Percentiles rank a stretch among this genome's conserved stretches.
phyloP scores from a whole-genome alignment of 2,329 filamentous ascomycete genomes.

The Amauroascus niger region DNA sequence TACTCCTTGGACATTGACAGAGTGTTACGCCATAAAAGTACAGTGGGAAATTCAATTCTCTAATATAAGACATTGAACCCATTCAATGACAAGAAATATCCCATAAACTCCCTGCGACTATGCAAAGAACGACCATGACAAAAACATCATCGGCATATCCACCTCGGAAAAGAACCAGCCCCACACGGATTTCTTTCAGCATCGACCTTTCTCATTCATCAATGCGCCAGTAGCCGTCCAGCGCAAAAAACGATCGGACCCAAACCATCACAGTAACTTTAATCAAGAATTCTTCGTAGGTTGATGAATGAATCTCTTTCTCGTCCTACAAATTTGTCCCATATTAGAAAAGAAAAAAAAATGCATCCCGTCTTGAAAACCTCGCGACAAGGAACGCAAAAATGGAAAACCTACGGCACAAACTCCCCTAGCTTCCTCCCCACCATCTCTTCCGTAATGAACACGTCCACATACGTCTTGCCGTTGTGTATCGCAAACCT shows the following conservation, averaged over 20 bases:
- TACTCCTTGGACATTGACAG: no score
- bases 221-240: background rate
- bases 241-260: no score
- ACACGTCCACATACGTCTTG: slow-evolving; percentile 72
- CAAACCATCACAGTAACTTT: background rate
- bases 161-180: background rate
- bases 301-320: slow-evolving; percentile 60
- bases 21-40: background rate
- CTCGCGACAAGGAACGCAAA: background rate
- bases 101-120: slow-evolving; percentile 4
- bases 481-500: slow-evolving; percentile 89
- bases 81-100: background rate
- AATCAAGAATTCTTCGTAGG: slow-evolving; percentile 52
- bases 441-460: slow-evolving; percentile 91
- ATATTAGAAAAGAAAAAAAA: background rate
- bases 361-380: no score
- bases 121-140: background rate
- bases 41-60: background rate
- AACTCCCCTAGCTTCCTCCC: slow-evolving; percentile 93
- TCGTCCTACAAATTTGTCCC: slow-evolving; percentile 42
- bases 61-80: slow-evolving; percentile 1
- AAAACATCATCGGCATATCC: background rate
- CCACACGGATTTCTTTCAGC: background rate
- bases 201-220: background rate
- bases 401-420: slow-evolving; percentile 55